Conservation (phyloP, 1,284 basidiomycete species). For the Grifola frondosa region DNA sequence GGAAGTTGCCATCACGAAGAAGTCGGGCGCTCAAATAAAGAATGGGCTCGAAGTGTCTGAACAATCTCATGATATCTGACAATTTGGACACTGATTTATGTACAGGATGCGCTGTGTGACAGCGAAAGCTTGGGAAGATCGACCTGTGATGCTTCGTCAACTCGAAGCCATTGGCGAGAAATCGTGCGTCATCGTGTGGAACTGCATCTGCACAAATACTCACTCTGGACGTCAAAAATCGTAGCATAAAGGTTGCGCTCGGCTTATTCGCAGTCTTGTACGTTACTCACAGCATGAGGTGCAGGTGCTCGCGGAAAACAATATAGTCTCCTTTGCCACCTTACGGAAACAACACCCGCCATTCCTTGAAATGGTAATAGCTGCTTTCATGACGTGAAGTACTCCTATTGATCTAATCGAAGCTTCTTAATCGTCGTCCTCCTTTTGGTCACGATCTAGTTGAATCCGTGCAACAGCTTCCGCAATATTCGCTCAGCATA, state of each 20-base stretch:
- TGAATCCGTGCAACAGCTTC: conserved; percentile 58
- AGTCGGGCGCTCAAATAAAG: conserved; percentile 62
- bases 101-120: conserved; percentile 69
- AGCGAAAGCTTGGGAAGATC: conserved; percentile 84
- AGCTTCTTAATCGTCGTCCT: conserved; percentile 74
- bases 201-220: no score
- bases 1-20: conserved; percentile 66
- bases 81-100: neutral
- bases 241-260: conserved; percentile 53
- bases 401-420: neutral
- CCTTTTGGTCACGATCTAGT: conserved; percentile 73
- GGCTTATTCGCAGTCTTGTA: no score
- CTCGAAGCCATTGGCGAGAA: conserved; percentile 83
- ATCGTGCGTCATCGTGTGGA: conserved; percentile 56
- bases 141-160: conserved; percentile 76
- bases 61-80: neutral
- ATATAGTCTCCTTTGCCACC: conserved; percentile 60
- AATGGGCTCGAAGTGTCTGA: conserved; percentile 69
- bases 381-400: neutral
- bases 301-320: conserved; percentile 72
- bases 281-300: neutral
- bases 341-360: conserved; percentile 55
- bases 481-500: conserved; percentile 56
- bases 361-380: conserved; percentile 59
- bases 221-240: no score